Conservation (phyloP, 495 filamentous ascomycete genomes). For the Thozetella sp. region DNA sequence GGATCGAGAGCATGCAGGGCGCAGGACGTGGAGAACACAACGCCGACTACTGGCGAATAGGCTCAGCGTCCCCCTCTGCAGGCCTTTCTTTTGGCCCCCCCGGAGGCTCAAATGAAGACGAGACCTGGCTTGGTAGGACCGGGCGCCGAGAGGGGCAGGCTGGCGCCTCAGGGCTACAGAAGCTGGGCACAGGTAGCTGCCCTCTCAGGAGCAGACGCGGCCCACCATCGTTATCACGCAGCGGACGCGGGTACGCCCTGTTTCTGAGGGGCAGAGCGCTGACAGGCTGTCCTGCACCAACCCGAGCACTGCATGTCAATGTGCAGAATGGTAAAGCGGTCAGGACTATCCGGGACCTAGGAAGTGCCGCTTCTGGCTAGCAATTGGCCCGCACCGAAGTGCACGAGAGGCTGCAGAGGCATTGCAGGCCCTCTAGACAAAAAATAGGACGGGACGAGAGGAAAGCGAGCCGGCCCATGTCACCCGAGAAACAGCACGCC, state of each 20-base stretch:
- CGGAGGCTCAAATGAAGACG: background rate
- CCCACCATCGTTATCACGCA: constrained; percentile 7
- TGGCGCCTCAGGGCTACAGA: background rate
- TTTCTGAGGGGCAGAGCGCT: constrained; percentile 10
- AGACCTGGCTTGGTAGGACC: background rate
- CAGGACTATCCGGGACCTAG: constrained; percentile 11
- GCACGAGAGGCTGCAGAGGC: background rate
- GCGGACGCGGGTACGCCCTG: constrained; percentile 15
- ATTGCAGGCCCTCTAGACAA: background rate
- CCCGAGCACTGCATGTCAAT: constrained; percentile 3
- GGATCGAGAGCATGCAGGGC: background rate
- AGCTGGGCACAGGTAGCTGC: background rate
- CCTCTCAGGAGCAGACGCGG: constrained; percentile 1
- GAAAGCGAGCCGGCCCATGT: no score
- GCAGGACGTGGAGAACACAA: background rate
- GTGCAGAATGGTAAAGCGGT: constrained; percentile 15
- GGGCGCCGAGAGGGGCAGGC: background rate
- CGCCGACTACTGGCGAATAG: background rate
- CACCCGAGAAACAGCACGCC: no score
- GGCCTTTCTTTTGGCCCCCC: background rate
- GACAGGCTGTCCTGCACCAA: constrained; percentile 8
- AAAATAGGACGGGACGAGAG: background rate
- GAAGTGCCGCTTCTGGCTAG: background rate
- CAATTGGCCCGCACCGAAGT: background rate
- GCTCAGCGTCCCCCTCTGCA: background rate